These are phyloP conservation scores for Botryotinia narcissicola DNA, from an alignment of 2,329 filamentous ascomycete genomes.

Conservation along the genomic window DNA sequence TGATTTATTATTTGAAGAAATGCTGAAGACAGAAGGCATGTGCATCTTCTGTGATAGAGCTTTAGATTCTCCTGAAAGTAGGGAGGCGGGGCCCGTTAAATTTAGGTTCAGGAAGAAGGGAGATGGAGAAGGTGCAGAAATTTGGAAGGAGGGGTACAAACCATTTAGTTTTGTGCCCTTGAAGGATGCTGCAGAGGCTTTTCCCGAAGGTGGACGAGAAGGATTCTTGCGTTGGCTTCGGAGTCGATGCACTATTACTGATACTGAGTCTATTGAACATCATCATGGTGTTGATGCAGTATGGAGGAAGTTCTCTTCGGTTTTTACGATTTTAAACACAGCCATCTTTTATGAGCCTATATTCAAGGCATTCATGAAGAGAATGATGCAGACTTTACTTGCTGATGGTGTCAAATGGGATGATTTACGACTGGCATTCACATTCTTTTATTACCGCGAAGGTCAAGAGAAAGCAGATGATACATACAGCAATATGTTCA, in stretches of 20 bases:
- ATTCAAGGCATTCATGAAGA: conserved; percentile 70
- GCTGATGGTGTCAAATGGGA: conserved; percentile 82
- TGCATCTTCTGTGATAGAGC: conserved; percentile 61
- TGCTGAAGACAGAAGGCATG: conserved; percentile 70
- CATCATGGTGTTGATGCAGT: conserved; percentile 81
- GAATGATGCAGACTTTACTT: conserved; percentile 68
- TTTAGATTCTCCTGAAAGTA: conserved; percentile 53
- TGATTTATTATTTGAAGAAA: conserved; percentile 71
- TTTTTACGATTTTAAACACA: conserved; percentile 70
- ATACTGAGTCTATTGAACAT: conserved; percentile 71
- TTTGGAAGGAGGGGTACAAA: conserved; percentile 68
- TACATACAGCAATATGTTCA: conserved; percentile 68
- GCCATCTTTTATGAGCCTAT: conserved; percentile 90
- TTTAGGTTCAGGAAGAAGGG: conserved; percentile 60
- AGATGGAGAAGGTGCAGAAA: conserved; percentile 40
- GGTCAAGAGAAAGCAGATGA: conserved; percentile 63
- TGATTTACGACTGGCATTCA: conserved; percentile 77
- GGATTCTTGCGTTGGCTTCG: conserved; percentile 80
- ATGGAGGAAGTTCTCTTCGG: conserved; percentile 76
- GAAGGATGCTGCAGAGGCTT: conserved; percentile 64
- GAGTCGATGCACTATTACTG: conserved; percentile 67
- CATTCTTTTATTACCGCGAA: conserved; percentile 64
- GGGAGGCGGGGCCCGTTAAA: conserved; percentile 53
- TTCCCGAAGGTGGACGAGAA: conserved; percentile 66
- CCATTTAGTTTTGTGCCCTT: conserved; percentile 42